phyloP scores from a whole-genome alignment of 2,329 filamentous ascomycete genomes.

The Beauveria bassiana region DNA sequence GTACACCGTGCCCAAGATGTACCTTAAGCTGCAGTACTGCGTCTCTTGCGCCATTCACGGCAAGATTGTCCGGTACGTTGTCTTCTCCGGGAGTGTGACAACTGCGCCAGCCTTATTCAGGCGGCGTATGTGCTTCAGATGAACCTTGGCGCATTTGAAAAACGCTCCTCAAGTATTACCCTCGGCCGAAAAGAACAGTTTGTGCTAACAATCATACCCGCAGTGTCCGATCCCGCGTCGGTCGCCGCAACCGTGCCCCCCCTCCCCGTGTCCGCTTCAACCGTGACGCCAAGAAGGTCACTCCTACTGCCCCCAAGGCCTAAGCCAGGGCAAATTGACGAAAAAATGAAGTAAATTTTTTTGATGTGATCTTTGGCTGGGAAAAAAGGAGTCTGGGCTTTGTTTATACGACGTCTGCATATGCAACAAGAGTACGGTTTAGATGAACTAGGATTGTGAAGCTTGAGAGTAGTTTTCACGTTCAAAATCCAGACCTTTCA shows the following conservation, averaged over 20 bases:
- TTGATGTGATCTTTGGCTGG: slow-evolving; percentile 20
- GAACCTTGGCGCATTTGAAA: slow-evolving; percentile 51
- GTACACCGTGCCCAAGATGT: slow-evolving; percentile 99
- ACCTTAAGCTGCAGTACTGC: slow-evolving; percentile 99
- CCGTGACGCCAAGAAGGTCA: slow-evolving; percentile 99
- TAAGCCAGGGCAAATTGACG: slow-evolving; percentile 19
- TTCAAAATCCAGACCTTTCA: slow-evolving; percentile 13
- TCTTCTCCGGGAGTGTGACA: slow-evolving; percentile 50
- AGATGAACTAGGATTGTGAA: slow-evolving; percentile 27
- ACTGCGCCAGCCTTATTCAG: slow-evolving; percentile 33
- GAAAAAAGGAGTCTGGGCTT: slow-evolving; percentile 29
- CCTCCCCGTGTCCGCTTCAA: slow-evolving; percentile 98
- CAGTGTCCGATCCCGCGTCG: slow-evolving; percentile 94
- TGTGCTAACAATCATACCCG: slow-evolving; percentile 32
- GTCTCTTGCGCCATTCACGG: slow-evolving; percentile 99
- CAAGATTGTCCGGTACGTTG: slow-evolving; percentile 99
- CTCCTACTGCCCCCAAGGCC: slow-evolving; percentile 53
- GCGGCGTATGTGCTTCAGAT: slow-evolving; percentile 44
- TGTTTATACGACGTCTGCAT: slow-evolving; percentile 30
- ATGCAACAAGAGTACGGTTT: slow-evolving; percentile 25
- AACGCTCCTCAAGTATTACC: slow-evolving; percentile 23
- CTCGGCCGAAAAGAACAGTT: slow-evolving; percentile 19
- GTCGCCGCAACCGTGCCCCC: slow-evolving; percentile 97
- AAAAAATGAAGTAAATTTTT: slow-evolving; percentile 10
- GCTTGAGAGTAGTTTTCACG: slow-evolving; percentile 15